Evolutionary conservation across 2,329 filamentous ascomycete genomes (phyloP).

Genomic region (Aspergillus clavatus): DNA sequence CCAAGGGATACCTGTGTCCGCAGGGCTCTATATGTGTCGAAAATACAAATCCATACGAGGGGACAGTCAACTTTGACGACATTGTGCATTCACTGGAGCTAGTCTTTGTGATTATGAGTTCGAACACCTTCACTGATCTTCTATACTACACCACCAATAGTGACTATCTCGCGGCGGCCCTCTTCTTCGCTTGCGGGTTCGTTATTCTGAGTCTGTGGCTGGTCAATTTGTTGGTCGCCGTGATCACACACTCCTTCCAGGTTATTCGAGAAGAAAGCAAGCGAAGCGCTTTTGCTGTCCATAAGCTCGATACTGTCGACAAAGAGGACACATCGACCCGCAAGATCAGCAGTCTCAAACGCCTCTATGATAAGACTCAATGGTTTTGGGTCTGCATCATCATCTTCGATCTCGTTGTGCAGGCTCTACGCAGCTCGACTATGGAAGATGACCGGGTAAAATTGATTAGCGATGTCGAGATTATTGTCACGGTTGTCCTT

Average conservation of each 20-base stretch:
- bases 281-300: slow-evolving; percentile 82
- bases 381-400: slow-evolving; percentile 80
- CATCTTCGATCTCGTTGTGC: slow-evolving; percentile 70
- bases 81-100: slow-evolving; percentile 87
- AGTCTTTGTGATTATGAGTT: slow-evolving; percentile 97
- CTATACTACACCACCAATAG: slow-evolving; percentile 92
- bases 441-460: slow-evolving; percentile 60
- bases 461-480: slow-evolving; percentile 70
- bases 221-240: slow-evolving; percentile 87
- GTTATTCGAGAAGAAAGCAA: slow-evolving; percentile 96
- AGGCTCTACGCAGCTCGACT: slow-evolving; percentile 68
- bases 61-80: slow-evolving; percentile 91
- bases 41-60: slow-evolving; percentile 70
- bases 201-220: slow-evolving; percentile 95
- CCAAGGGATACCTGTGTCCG: slow-evolving; percentile 87
- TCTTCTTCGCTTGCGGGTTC: slow-evolving; percentile 69
- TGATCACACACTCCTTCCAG: slow-evolving; percentile 97
- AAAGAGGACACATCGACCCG: slow-evolving; percentile 32
- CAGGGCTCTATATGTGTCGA: slow-evolving; percentile 77
- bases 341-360: slow-evolving; percentile 54
- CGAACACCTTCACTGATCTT: slow-evolving; percentile 91
- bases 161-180: slow-evolving; percentile 78
- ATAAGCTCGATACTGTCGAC: slow-evolving; percentile 53
- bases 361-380: slow-evolving; percentile 66
- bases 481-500: slow-evolving; percentile 70